A percentile compares a stretch with the other conserved stretches of the same genome.
Evolutionary conservation across 2,329 filamentous ascomycete species (phyloP).

Genomic region (Neofusicoccum kwambonambiense): DNA sequence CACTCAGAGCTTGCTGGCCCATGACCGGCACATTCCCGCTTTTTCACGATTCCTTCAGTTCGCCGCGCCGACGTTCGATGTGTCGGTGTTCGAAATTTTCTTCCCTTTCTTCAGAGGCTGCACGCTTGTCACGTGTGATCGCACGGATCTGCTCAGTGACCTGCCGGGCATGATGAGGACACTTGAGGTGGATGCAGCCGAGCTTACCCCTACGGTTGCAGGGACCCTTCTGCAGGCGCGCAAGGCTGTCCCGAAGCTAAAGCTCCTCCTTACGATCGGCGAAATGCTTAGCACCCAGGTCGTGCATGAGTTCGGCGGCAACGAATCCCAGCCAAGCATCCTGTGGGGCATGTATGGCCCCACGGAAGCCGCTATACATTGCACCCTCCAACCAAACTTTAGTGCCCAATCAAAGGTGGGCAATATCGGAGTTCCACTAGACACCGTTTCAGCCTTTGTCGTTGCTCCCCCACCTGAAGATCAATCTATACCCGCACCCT

Average conservation of each 20-base stretch:
- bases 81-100: conserved; percentile 93
- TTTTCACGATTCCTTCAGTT: conserved; percentile 88
- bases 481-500: conserved; percentile 24
- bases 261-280: conserved; percentile 78
- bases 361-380: conserved; percentile 89
- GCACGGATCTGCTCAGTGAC: conserved; percentile 70
- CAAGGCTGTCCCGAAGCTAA: conserved; percentile 64
- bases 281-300: conserved; percentile 85
- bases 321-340: conserved; percentile 55
- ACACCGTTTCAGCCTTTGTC: conserved; percentile 77
- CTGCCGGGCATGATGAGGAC: conserved; percentile 64
- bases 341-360: conserved; percentile 94
- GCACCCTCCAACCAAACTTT: conserved; percentile 70
- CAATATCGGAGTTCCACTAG: conserved; percentile 74
- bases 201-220: conserved; percentile 85
- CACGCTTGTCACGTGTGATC: conserved; percentile 71
- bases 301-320: conserved; percentile 74
- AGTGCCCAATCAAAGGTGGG: conserved; percentile 55
- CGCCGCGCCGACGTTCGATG: conserved; percentile 88
- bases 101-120: conserved; percentile 74
- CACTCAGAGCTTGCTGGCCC: conserved; percentile 78
- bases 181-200: conserved; percentile 76
- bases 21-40: conserved; percentile 71
- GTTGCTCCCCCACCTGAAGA: conserved; percentile 47
- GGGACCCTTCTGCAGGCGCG: conserved; percentile 72